Percentiles rank a stretch among this genome's conserved stretches.
phyloP scores from a whole-genome alignment of 139 green algal genomes.

The Edaphochlamys debaryana region DNA sequence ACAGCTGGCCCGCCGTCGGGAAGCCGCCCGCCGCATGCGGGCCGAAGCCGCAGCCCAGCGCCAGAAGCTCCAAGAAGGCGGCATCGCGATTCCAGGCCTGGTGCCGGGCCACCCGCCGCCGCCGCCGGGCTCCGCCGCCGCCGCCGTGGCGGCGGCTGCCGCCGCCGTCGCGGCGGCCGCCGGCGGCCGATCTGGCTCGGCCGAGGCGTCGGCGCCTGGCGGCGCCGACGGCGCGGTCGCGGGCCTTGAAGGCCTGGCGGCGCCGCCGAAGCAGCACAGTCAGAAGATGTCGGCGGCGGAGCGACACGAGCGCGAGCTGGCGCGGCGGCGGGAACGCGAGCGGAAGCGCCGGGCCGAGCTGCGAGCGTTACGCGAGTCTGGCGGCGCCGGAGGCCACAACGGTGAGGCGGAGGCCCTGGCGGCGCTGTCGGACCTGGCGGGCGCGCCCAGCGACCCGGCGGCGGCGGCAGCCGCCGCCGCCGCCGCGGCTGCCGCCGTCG shows the following conservation, averaged over 20 bases:
- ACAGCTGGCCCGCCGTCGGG: constrained; percentile 1
- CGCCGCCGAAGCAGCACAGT: too few relatives aligned
- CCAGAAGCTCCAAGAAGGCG: too few relatives aligned
- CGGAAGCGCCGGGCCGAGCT: constrained; percentile 24
- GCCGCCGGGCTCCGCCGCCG: not conserved
- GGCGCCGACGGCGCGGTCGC: too few relatives aligned
- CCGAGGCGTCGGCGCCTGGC: too few relatives aligned
- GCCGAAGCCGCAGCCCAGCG: constrained; percentile 23
- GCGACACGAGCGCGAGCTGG: constrained; percentile 36
- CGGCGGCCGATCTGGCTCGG: too few relatives aligned
- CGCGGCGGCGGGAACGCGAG: constrained; percentile 26
- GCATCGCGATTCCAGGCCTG: too few relatives aligned
- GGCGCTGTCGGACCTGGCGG: not conserved
- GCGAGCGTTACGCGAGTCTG: not conserved
- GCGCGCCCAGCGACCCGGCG: not conserved
- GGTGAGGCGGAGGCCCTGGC: not conserved
- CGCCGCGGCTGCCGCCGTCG: not conserved
- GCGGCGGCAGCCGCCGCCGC: not conserved
- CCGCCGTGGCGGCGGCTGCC: not conserved
- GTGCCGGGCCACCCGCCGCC: too few relatives aligned
- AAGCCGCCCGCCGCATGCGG: constrained; percentile 6
- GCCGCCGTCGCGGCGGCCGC: not conserved
- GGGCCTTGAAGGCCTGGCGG: too few relatives aligned
- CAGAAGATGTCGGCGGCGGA: constrained; percentile 30
- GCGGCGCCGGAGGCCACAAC: not conserved